Evolutionary conservation across 164 flowering plant species (phyloP).

Genomic region (Liriodendron chinense): DNA sequence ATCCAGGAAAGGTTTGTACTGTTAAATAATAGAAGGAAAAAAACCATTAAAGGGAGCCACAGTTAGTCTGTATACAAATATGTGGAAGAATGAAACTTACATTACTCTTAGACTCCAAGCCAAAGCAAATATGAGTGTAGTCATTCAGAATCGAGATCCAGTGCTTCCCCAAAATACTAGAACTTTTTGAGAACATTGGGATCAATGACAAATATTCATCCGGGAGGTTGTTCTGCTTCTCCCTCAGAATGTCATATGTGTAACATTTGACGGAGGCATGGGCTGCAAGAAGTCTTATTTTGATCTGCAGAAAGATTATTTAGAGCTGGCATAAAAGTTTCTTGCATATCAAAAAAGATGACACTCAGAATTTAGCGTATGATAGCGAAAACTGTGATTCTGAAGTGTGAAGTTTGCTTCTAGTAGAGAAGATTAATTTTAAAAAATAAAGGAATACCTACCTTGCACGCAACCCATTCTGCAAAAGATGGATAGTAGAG

Average conservation of each 20-base stretch:
- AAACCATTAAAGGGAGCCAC: slow-evolving; percentile 5
- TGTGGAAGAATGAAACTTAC: slow-evolving; percentile 43
- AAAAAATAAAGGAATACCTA: slow-evolving; percentile 16
- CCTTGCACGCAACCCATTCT: slow-evolving; percentile 99
- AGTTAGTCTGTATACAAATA: not conserved
- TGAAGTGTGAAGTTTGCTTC: not conserved
- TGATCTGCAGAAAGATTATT: slow-evolving; percentile 45
- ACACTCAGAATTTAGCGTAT: not conserved
- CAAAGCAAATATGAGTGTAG: slow-evolving; percentile 56
- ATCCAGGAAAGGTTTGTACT: slow-evolving; percentile 89
- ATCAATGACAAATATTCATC: slow-evolving; percentile 65
- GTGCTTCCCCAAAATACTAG: slow-evolving; percentile 65
- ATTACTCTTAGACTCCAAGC: slow-evolving; percentile 40
- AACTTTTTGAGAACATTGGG: slow-evolving; percentile 76
- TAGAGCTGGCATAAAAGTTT: not conserved
- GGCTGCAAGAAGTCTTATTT: slow-evolving; percentile 85
- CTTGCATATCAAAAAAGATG: not conserved
- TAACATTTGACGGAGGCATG: slow-evolving; percentile 97
- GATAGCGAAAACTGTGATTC: not conserved
- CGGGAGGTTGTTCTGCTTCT: slow-evolving; percentile 41
- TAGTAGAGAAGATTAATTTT: no score
- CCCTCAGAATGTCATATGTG: slow-evolving; percentile 65
- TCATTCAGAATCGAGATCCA: slow-evolving; percentile 78
- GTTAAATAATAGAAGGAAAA: slow-evolving; percentile 11
- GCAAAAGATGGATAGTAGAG: slow-evolving; percentile 97